Evolutionary conservation across 805 yeast genomes (phyloP), one percentile per base, ranked within the genome.

Genomic region (Alloascoidea africana): DNA sequence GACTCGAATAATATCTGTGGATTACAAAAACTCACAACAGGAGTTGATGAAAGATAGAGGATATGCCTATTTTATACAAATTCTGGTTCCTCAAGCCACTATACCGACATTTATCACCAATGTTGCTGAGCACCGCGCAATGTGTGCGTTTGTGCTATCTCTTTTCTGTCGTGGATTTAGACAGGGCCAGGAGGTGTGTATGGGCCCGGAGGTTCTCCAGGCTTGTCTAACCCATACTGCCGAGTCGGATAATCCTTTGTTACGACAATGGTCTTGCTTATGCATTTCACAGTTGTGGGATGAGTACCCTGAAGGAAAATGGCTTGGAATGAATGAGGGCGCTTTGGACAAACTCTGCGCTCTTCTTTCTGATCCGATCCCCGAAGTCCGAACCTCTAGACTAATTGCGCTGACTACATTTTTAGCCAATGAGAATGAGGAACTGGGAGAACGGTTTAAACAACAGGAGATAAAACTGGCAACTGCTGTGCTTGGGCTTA

Each of bases 1-100:
- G 98, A 95, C 97, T 0, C 67, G 97, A 46, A 85, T 91, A 16
- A 85, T 91, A 91, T 87, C 96, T 2, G 93, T 91, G 16, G 97
- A 89, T 56, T 79, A 81, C 53, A 70, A 73, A 45, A 79, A 81
- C 49, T 84, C 95, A 2, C 98, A 91, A 54, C 86, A 79, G 44
- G 98, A 91, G 51, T 66, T 91, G 18, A 71, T 91, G 44, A 87
- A 87, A 48, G 97, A 89, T 51, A 80, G 79, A 50, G 95, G 96
- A 0, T 87, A 76, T 55, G 74, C 76, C 48, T 89, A 91, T 54
- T 91, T 91, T 53, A 73, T 85, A 34, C 73, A 77, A 42, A 84
- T 89, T 51, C 60, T 91, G 34, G 76, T 77, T 4, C 68, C 68
- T 15, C 63, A 56, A 37, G 47, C 50, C 39, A 41, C 17, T 37